Percentiles rank a stretch among this genome's conserved stretches.
Conservation (phyloP, 2,329 filamentous ascomycete species). For the Ceratocystis colombiana region DNA sequence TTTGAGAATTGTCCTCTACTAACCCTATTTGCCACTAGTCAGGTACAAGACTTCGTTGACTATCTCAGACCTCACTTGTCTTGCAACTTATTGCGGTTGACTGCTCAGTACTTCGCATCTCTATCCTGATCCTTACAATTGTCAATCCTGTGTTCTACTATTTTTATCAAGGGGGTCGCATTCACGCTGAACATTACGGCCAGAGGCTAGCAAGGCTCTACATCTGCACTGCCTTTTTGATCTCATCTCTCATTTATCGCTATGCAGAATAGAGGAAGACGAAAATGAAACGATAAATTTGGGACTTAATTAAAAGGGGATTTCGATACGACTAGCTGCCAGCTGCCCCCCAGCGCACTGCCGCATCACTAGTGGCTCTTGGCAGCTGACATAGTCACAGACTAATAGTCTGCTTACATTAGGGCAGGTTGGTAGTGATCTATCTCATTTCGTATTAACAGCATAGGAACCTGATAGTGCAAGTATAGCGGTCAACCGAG, state of each 20-base stretch:
- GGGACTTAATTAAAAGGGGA: background rate
- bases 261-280: background rate
- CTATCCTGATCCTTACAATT: background rate
- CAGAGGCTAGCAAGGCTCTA: no score
- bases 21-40: conserved; percentile 5
- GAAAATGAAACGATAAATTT: background rate
- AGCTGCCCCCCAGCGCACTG: conserved; percentile 1
- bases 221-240: conserved; percentile 7
- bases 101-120: background rate
- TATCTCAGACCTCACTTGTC: background rate
- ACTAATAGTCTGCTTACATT: background rate
- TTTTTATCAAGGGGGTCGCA: conserved; percentile 4
- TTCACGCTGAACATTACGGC: background rate
- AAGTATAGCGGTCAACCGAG: background rate
- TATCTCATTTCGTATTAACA: background rate
- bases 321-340: background rate
- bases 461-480: background rate
- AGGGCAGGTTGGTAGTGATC: no score
- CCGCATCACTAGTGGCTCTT: background rate
- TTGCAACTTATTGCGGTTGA: background rate
- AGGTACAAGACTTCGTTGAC: background rate
- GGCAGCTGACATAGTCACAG: background rate
- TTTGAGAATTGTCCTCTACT: background rate
- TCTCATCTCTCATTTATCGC: background rate
- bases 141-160: background rate